phyloP scores from a whole-genome alignment of 2,329 filamentous ascomycete genomes.

The Fusarium avenaceum region DNA sequence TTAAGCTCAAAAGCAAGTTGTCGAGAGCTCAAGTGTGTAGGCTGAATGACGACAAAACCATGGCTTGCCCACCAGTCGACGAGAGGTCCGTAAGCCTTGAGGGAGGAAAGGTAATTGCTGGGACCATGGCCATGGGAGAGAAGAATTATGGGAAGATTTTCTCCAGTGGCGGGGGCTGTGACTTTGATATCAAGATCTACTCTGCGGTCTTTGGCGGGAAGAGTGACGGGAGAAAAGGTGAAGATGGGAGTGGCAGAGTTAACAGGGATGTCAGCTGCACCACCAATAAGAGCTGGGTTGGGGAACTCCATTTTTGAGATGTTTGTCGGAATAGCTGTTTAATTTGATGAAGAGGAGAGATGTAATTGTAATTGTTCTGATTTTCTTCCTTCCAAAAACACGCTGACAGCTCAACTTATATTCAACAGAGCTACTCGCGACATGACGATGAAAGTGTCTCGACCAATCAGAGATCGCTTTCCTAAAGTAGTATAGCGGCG shows the following conservation, averaged over 20 bases:
- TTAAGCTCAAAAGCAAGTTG: slow-evolving; percentile 21
- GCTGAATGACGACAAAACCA: slow-evolving; percentile 50
- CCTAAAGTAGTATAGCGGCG: neutral
- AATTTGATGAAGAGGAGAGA: neutral
- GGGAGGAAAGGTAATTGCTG: slow-evolving; percentile 47
- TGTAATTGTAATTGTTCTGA: neutral
- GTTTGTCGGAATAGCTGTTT: neutral
- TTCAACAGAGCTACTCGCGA: neutral
- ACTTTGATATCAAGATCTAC: slow-evolving; percentile 47
- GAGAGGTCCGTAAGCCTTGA: slow-evolving; percentile 46
- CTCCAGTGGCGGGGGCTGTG: slow-evolving; percentile 31
- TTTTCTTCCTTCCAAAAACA: neutral
- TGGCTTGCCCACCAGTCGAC: slow-evolving; percentile 48
- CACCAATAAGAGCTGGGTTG: slow-evolving; percentile 41
- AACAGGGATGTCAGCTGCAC: slow-evolving; percentile 43
- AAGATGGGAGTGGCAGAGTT: slow-evolving; percentile 36
- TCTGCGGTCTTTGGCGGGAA: slow-evolving; percentile 31
- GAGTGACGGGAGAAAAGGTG: slow-evolving; percentile 44
- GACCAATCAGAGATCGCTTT: slow-evolving; percentile 31
- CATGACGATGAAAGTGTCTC: neutral
- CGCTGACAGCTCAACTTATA: slow-evolving; percentile 25
- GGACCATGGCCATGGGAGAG: slow-evolving; percentile 49
- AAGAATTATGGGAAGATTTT: slow-evolving; percentile 44
- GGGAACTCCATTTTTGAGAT: slow-evolving; percentile 42
- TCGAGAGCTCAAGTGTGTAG: slow-evolving; percentile 46